Conservation (phyloP, 2,329 filamentous ascomycete genomes). For the Aspergillus japonicus region DNA sequence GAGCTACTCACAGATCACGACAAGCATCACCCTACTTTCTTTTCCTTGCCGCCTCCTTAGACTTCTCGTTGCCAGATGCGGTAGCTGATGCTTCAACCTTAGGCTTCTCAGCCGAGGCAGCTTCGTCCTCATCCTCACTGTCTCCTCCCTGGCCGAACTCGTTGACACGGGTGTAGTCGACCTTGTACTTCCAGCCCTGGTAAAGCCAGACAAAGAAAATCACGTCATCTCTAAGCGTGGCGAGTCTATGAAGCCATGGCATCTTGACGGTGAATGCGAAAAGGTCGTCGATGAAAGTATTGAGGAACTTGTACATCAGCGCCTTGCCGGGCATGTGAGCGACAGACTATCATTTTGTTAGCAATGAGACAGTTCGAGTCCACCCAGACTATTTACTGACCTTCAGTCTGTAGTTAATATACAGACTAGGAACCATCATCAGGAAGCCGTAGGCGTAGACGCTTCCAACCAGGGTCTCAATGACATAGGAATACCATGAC, state of each 20-base stretch:
- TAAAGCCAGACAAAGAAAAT: slow-evolving; percentile 99
- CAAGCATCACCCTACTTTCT: slow-evolving; percentile 28
- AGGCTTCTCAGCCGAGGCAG: slow-evolving; percentile 7
- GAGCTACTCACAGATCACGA: not conserved
- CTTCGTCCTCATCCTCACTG: slow-evolving; percentile 64
- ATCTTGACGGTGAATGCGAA: slow-evolving; percentile 99
- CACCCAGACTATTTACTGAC: slow-evolving; percentile 40
- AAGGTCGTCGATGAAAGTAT: slow-evolving; percentile 97
- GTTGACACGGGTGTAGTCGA: slow-evolving; percentile 90
- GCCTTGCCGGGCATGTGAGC: slow-evolving; percentile 96
- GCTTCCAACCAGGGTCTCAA: slow-evolving; percentile 89
- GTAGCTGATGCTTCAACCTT: slow-evolving; percentile 16
- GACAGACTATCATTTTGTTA: slow-evolving; percentile 54
- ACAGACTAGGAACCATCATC: slow-evolving; percentile 97
- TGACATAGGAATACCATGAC: slow-evolving; percentile 96
- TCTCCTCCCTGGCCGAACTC: slow-evolving; percentile 99
- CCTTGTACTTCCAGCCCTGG: slow-evolving; percentile 87
- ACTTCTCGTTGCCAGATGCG: slow-evolving; percentile 30
- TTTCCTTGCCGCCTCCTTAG: slow-evolving; percentile 32
- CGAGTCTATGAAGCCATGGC: slow-evolving; percentile 87
- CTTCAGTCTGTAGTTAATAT: slow-evolving; percentile 98
- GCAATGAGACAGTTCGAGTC: not conserved
- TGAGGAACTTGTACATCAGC: slow-evolving; percentile 97
- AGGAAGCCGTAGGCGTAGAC: slow-evolving; percentile 98
- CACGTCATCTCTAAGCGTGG: slow-evolving; percentile 89